Conservation (phyloP, 2,329 filamentous ascomycete genomes). For the Aspergillus nomiae region DNA sequence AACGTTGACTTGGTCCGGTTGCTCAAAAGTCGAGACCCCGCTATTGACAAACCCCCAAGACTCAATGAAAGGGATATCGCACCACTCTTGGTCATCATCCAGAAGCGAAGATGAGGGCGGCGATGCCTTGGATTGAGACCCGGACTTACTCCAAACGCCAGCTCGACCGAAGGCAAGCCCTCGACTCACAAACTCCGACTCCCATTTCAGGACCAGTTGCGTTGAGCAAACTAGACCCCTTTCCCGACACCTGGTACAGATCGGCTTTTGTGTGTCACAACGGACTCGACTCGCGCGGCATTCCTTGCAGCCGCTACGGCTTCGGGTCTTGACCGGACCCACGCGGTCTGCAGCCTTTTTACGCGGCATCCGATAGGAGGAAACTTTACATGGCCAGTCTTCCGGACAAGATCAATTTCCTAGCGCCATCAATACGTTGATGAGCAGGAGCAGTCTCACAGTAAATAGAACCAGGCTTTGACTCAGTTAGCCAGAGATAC, state of each 20-base stretch:
- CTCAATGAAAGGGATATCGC: constrained; percentile 27
- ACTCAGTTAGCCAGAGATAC: background rate
- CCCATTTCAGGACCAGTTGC: constrained; percentile 41
- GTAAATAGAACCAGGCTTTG: background rate
- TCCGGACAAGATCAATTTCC: constrained; percentile 1
- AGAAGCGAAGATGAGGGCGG: constrained; percentile 18
- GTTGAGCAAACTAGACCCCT: constrained; percentile 40
- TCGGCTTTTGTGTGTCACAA: constrained; percentile 43
- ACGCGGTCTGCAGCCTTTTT: constrained; percentile 39
- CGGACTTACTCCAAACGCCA: constrained; percentile 43
- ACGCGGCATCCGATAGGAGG: constrained; percentile 34
- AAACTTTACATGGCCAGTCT: constrained; percentile 28
- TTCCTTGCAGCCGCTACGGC: constrained; percentile 43
- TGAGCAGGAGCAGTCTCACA: background rate
- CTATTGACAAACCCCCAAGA: constrained; percentile 38
- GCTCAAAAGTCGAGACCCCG: constrained; percentile 30
- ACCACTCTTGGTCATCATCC: constrained; percentile 30
- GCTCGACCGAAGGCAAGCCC: constrained; percentile 47
- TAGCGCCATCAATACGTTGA: constrained; percentile 8
- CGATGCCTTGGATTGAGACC: constrained; percentile 19
- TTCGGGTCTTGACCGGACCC: constrained; percentile 41
- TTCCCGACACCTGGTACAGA: constrained; percentile 39
- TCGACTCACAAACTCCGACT: constrained; percentile 43
- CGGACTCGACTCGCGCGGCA: constrained; percentile 45
- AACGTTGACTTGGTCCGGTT: constrained; percentile 29